These are phyloP conservation scores for Mucor ambiguus DNA, from an alignment of 371 early-diverging fungal genomes.

Conservation along the genomic window DNA sequence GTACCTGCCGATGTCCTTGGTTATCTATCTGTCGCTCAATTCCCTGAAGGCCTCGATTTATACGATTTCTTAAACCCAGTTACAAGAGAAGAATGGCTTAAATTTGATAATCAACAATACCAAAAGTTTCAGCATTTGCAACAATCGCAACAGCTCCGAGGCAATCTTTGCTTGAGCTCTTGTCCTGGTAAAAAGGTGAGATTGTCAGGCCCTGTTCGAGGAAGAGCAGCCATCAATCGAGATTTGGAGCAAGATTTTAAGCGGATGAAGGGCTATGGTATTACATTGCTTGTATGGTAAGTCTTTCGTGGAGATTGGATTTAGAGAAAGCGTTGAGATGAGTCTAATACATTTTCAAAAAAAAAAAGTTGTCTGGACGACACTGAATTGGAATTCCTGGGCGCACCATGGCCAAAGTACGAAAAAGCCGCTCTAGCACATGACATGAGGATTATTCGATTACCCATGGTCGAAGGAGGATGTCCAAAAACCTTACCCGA, in stretches of 20 bases:
- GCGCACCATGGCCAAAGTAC: slow-evolving; percentile 73
- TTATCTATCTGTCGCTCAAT: slow-evolving; percentile 29
- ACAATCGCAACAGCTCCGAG: slow-evolving; percentile 21
- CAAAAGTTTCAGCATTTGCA: not conserved
- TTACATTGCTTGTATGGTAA: slow-evolving; percentile 76
- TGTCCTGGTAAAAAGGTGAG: slow-evolving; percentile 88
- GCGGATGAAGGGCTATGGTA: slow-evolving; percentile 60
- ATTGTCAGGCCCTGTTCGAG: slow-evolving; percentile 75
- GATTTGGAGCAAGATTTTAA: slow-evolving; percentile 75
- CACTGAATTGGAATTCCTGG: slow-evolving; percentile 68
- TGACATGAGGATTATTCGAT: slow-evolving; percentile 55
- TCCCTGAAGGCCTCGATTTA: slow-evolving; percentile 44
- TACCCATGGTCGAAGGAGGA: slow-evolving; percentile 79
- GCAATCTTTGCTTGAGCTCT: slow-evolving; percentile 74
- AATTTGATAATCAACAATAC: slow-evolving; percentile 8
- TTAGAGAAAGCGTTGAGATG: too few species aligned
- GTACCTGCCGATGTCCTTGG: slow-evolving; percentile 49
- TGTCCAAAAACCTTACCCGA: slow-evolving; percentile 68
- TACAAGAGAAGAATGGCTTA: slow-evolving; percentile 8
- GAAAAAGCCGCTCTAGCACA: slow-evolving; percentile 55
- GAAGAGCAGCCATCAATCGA: slow-evolving; percentile 74
- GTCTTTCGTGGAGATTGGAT: not conserved
- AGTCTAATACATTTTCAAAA: slow-evolving; percentile 5
- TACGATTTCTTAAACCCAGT: slow-evolving; percentile 43
- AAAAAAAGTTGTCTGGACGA: slow-evolving; percentile 70